A percentile compares a stretch with the other conserved stretches of the same genome.
These are phyloP conservation scores for Talaromyces islandicus DNA, from an alignment of 2,329 filamentous ascomycete species.

Conservation along the genomic window DNA sequence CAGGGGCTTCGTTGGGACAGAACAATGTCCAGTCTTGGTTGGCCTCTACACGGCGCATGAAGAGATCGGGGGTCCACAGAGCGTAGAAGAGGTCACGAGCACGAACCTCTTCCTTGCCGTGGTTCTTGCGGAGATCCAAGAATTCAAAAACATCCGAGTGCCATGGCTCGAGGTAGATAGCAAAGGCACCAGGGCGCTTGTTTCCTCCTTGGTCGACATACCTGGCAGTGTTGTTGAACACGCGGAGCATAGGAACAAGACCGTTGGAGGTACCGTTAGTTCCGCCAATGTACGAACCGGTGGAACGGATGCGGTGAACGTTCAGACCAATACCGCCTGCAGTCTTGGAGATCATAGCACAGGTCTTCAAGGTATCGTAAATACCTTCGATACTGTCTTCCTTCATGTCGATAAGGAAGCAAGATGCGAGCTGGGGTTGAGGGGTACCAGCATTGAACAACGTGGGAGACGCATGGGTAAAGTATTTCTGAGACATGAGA, in stretches of 20 bases:
- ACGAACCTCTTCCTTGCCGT: slow-evolving; percentile 96
- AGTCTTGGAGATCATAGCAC: slow-evolving; percentile 99
- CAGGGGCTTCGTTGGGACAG: slow-evolving; percentile 94
- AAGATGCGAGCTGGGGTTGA: slow-evolving; percentile 89
- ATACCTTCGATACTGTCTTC: slow-evolving; percentile 99
- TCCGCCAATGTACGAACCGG: slow-evolving; percentile 94
- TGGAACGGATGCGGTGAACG: slow-evolving; percentile 92
- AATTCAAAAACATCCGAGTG: slow-evolving; percentile 97
- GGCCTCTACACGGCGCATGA: slow-evolving; percentile 99
- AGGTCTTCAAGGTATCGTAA: slow-evolving; percentile 98
- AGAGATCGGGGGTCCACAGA: slow-evolving; percentile 96
- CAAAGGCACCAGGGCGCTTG: slow-evolving; percentile 97
- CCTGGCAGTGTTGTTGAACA: slow-evolving; percentile 98
- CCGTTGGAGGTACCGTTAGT: slow-evolving; percentile 98
- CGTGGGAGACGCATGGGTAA: slow-evolving; percentile 95
- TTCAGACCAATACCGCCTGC: slow-evolving; percentile 97
- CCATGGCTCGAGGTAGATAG: slow-evolving; percentile 98
- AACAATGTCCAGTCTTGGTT: slow-evolving; percentile 97
- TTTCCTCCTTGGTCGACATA: slow-evolving; percentile 99
- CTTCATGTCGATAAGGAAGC: slow-evolving; percentile 99
- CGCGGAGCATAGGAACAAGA: slow-evolving; percentile 93
- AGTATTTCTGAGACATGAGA: slow-evolving; percentile 97
- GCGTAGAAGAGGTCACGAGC: slow-evolving; percentile 97
- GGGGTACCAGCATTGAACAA: slow-evolving; percentile 98
- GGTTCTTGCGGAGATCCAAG: slow-evolving; percentile 96